A percentile compares a stretch with the other conserved stretches of the same genome.
Evolutionary conservation across 768 basidiomycete species (phyloP).

Genomic region (Stropharia rugosoannulata): DNA sequence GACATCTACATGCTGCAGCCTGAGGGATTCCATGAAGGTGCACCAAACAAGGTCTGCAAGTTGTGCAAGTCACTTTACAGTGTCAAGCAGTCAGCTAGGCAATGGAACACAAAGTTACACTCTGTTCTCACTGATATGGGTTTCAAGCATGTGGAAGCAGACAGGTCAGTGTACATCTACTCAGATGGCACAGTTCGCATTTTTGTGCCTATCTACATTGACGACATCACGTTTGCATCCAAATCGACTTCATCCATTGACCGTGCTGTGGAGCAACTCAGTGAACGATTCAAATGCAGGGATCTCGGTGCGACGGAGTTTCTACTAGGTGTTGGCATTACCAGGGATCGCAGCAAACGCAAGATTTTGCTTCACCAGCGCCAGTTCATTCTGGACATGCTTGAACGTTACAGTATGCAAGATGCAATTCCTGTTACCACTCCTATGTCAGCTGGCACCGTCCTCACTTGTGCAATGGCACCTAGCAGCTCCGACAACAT

Average conservation of each 20-base stretch:
- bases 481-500: not conserved
- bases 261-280: constrained; percentile 8
- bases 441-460: constrained; percentile 14
- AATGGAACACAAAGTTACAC: constrained; percentile 35
- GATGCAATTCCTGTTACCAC: constrained; percentile 20
- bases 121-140: constrained; percentile 21
- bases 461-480: constrained; percentile 3
- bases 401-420: constrained; percentile 18
- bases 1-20: constrained; percentile 26
- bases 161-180: constrained; percentile 23
- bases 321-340: constrained; percentile 24
- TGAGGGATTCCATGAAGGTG: constrained; percentile 13
- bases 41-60: not conserved
- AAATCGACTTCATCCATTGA: not conserved
- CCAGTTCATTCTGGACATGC: constrained; percentile 20
- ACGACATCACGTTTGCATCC: constrained; percentile 23
- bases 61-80: constrained; percentile 30
- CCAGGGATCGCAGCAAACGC: constrained; percentile 9
- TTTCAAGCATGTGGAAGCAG: constrained; percentile 20
- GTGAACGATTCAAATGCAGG: constrained; percentile 11
- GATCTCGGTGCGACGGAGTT: constrained; percentile 13
- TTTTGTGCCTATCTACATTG: constrained; percentile 29
- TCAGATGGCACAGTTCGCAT: constrained; percentile 11
- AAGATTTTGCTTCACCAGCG: constrained; percentile 23
- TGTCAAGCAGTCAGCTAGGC: constrained; percentile 36